A percentile compares a stretch with the other conserved stretches of the same genome.
phyloP scores from a whole-genome alignment of 192 early-diverging fungal species.

The Linnemannia exigua region DNA sequence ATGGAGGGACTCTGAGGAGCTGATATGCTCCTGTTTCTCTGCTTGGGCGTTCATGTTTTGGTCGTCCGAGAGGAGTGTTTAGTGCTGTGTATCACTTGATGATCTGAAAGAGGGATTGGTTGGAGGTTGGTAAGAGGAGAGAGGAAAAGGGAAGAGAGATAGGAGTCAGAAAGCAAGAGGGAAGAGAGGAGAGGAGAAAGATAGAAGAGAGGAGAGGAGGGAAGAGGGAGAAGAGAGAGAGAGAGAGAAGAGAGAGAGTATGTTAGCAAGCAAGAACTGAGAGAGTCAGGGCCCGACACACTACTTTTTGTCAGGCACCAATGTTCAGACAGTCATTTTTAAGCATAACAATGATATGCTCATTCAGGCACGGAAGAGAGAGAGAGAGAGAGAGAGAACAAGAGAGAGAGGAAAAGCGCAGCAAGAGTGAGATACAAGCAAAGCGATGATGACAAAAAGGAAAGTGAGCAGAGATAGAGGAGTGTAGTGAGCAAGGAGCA shows the following conservation, averaged over 20 bases:
- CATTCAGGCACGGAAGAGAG: background rate
- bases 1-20: constrained; percentile 30
- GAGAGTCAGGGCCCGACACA: background rate
- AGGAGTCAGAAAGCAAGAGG: background rate
- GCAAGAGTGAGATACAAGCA: background rate
- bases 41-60: background rate
- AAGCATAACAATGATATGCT: background rate
- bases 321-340: background rate
- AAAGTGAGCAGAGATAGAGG: background rate
- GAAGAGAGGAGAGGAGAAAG: background rate
- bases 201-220: background rate
- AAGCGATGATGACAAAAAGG: background rate
- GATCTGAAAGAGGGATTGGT: background rate
- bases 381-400: background rate
- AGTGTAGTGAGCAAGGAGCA: background rate
- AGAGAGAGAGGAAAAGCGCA: background rate
- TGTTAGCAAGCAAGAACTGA: background rate
- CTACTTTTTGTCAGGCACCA: background rate
- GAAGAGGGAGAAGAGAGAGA: constrained; percentile 13
- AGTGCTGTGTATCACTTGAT: background rate
- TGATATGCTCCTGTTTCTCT: constrained; percentile 29
- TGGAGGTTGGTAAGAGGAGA: background rate
- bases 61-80: background rate
- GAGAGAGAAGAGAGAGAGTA: constrained; percentile 3
- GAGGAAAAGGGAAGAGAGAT: background rate